Evolutionary conservation across 192 early-diverging fungal genomes (phyloP), one percentile per base, ranked within the genome.

Genomic region (Dissophora globulifera): DNA sequence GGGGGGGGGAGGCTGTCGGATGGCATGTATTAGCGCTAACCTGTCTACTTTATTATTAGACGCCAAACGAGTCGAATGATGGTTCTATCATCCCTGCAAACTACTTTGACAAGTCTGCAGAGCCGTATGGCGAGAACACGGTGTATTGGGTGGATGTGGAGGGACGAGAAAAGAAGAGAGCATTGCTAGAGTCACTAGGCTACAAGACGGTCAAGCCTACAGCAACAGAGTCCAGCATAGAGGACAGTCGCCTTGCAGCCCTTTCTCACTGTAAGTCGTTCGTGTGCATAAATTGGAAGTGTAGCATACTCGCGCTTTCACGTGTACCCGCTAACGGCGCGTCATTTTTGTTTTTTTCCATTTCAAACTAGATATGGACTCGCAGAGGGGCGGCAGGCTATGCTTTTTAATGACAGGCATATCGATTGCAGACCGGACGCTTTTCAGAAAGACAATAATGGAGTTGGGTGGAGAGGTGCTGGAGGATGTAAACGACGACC

Each of bases 71-170:
- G 12, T 26, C 54, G 33, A 40, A 25, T 10, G 65, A 67, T 29
- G 43, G 33, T 11, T 40, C 49, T 8, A 69, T 17, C 19, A 58
- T 59, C 31, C 57, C 67, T 26, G 72, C 52, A 9, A 35, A 60
- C 13, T 67, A 66, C 8, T 66, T 67, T 46, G 61, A 64, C 22
- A 46, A 60, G 20, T 40, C 63, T 0, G 23, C 25, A 6, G 56
- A 62, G 20, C 59, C 42, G 15, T 67, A 55, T 23, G 60, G 58
- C 25, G 51, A 54, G 26, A 56, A 67, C 17, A 58, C 51, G 0
- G 62, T 76, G 15, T 61, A 62, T 12, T 76, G 72, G 72, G 63
- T 67, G 7, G 72, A 76, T 57, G 53, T 61, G 1, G 64, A 76
- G 16, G 63, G 63, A 1, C 41, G 72, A 6, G 57, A 76, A n/a